Conservation (phyloP, 163 green algal genomes). For the Chlamydomonas reinhardtii region DNA sequence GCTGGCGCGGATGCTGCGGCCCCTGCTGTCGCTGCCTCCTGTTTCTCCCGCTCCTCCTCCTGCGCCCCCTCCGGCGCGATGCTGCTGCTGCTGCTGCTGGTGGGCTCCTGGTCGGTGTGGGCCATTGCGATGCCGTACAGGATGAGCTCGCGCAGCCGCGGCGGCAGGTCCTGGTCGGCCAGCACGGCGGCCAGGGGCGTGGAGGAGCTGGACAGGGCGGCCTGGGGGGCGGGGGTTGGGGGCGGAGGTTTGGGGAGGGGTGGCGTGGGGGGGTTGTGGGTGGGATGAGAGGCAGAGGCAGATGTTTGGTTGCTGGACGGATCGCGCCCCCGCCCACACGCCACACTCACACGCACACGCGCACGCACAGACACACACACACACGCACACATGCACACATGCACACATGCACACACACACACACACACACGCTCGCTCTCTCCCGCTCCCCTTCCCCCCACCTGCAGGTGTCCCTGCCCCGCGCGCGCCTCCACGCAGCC, state of each 20-base stretch:
- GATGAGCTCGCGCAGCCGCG: slow-evolving; percentile 57
- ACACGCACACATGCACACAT: no score
- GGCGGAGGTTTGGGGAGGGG: not conserved
- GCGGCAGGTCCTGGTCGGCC: slow-evolving; percentile 48
- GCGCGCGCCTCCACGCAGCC: slow-evolving; percentile 54
- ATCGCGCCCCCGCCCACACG: no score
- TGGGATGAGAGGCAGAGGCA: no score
- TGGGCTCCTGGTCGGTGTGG: slow-evolving; percentile 51
- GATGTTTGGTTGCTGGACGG: no score
- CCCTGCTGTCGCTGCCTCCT: not conserved
- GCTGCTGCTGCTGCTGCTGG: not conserved
- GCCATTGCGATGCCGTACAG: slow-evolving; percentile 72
- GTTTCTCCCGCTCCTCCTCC: no score
- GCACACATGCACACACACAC: no score
- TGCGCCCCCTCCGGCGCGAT: not conserved
- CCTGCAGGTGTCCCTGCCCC: slow-evolving; percentile 57
- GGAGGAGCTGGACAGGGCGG: slow-evolving; percentile 27
- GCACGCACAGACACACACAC: no score
- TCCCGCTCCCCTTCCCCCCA: not conserved
- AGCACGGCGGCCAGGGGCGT: slow-evolving; percentile 56
- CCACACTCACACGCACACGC: no score
- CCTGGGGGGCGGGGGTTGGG: slow-evolving; percentile 17
- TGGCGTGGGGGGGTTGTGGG: no score
- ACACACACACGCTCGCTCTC: no score
- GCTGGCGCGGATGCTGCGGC: not conserved